phyloP scores from a whole-genome alignment of 495 filamentous ascomycete genomes.

The Hypoxylon trugodes region DNA sequence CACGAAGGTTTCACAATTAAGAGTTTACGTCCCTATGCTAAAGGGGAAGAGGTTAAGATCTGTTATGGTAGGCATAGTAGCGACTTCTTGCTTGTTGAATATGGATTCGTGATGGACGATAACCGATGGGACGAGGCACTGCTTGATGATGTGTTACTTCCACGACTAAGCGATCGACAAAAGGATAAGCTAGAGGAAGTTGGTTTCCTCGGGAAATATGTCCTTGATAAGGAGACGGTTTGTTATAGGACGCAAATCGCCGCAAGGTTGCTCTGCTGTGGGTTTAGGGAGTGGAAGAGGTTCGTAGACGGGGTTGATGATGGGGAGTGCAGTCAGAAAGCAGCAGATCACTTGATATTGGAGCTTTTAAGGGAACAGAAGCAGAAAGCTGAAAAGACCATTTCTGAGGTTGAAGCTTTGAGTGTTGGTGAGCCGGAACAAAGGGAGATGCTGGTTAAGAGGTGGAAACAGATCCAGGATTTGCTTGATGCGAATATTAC shows the following conservation, averaged over 20 bases:
- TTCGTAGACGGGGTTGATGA: constrained; percentile 51
- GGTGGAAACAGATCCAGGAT: constrained; percentile 62
- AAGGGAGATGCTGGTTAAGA: constrained; percentile 49
- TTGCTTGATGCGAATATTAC: constrained; percentile 46
- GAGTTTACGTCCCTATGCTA: constrained; percentile 60
- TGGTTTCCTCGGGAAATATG: constrained; percentile 75
- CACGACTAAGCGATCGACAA: constrained; percentile 55
- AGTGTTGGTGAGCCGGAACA: constrained; percentile 40
- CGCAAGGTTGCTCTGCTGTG: constrained; percentile 57
- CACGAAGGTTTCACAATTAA: constrained; percentile 68
- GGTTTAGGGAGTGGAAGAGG: constrained; percentile 46
- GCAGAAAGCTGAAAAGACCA: constrained; percentile 46
- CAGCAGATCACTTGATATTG: constrained; percentile 44
- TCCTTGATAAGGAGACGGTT: constrained; percentile 64
- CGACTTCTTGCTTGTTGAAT: constrained; percentile 84
- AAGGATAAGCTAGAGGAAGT: constrained; percentile 61
- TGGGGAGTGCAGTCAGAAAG: constrained; percentile 44
- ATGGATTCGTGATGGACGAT: constrained; percentile 77
- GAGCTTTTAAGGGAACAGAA: constrained; percentile 32
- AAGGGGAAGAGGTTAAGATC: constrained; percentile 79
- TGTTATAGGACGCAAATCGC: constrained; percentile 80
- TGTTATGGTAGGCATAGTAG: constrained; percentile 83
- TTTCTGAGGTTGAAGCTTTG: constrained; percentile 49
- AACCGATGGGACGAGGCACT: constrained; percentile 73
- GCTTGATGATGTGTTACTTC: constrained; percentile 74